Percentiles rank a stretch among this genome's conserved stretches.
phyloP scores from a whole-genome alignment of 192 early-diverging fungal genomes.

The Backusella circina region DNA sequence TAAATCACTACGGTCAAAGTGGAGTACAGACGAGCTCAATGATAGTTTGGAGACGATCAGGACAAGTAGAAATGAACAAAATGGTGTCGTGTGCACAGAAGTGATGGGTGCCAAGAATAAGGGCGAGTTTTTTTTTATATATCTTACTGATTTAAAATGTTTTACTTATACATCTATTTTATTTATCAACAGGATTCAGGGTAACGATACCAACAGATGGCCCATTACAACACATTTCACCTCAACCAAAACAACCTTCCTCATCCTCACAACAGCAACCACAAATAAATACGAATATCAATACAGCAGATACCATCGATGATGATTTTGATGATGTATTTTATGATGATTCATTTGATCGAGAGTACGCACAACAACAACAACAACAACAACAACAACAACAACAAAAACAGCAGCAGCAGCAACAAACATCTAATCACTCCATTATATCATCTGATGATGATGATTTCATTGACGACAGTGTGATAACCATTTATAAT shows the following conservation, averaged over 20 bases:
- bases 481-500: neutral
- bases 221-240: neutral
- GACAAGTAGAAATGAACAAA: neutral
- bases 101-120: neutral
- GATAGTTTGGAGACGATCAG: neutral
- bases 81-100: neutral
- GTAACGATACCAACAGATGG: neutral
- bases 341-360: neutral
- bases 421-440: neutral
- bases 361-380: neutral
- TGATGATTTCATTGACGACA: neutral
- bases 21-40: neutral
- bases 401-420: neutral
- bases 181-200: neutral
- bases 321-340: neutral
- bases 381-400: neutral
- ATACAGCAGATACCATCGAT: neutral
- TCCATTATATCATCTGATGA: neutral
- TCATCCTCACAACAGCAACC: neutral
- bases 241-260: neutral
- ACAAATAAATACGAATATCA: neutral
- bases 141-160: neutral
- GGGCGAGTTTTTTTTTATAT: neutral
- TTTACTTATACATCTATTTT: too few species aligned
- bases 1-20: neutral